Percentiles rank a stretch among this genome's conserved stretches.
These are phyloP conservation scores for Coemansia asiatica DNA, from an alignment of 192 early-diverging fungal species.

Conservation along the genomic window DNA sequence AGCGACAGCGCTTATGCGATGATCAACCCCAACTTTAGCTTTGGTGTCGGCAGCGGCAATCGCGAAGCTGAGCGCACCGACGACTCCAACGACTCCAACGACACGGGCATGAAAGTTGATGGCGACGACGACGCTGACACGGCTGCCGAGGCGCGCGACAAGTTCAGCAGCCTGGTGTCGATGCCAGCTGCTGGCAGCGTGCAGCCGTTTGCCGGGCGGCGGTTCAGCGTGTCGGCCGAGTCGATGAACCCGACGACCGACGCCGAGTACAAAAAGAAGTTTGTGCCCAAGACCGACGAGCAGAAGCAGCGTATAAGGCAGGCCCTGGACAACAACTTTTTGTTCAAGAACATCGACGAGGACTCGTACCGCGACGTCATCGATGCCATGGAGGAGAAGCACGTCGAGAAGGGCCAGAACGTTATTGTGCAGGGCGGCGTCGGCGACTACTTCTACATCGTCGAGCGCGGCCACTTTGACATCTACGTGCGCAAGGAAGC, in stretches of 20 bases:
- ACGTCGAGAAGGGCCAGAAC: conserved; percentile 63
- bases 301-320: conserved; percentile 80
- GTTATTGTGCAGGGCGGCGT: conserved; percentile 94
- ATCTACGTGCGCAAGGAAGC: conserved; percentile 77
- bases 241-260: conserved; percentile 87
- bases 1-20: conserved; percentile 24
- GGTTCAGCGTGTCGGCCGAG: conserved; percentile 94
- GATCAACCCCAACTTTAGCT: conserved; percentile 57
- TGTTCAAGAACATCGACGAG: conserved; percentile 93
- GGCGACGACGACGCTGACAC: conserved; percentile 58
- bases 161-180: conserved; percentile 58
- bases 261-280: conserved; percentile 78
- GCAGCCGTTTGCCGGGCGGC: conserved; percentile 81
- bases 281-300: conserved; percentile 84
- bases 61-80: conserved; percentile 25
- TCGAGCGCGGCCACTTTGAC: conserved; percentile 92
- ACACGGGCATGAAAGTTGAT: conserved; percentile 60
- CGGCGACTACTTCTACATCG: conserved; percentile 97
- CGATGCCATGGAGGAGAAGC: conserved; percentile 94
- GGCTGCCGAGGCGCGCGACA: conserved; percentile 65
- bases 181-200: conserved; percentile 55
- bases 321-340: conserved; percentile 86
- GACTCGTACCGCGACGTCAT: conserved; percentile 94
- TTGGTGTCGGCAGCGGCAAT: conserved; percentile 29
- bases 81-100: conserved; percentile 46